Evolutionary conservation across 2,329 filamentous ascomycete genomes (phyloP).

Genomic region (Endothia cerciana): DNA sequence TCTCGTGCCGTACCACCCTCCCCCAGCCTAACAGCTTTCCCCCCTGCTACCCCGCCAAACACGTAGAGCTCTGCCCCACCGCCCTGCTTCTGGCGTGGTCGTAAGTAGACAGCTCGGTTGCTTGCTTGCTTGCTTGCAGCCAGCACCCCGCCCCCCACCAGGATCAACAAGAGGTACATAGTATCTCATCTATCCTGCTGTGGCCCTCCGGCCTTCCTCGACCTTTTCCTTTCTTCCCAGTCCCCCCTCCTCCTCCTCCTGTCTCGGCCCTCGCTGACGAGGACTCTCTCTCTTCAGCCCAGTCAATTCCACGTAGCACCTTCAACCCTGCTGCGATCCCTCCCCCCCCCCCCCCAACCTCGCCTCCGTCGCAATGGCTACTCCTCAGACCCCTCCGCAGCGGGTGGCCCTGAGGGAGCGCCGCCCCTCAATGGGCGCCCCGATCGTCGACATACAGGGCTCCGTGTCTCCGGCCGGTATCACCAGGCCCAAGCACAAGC

Average conservation of each 20-base stretch:
- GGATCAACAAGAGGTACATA: not conserved
- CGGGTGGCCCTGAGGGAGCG: constrained; percentile 68
- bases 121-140: not conserved
- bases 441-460: constrained; percentile 84
- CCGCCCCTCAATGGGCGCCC: constrained; percentile 78
- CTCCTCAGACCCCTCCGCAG: constrained; percentile 39
- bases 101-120: not conserved
- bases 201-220: not conserved
- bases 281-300: not conserved
- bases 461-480: constrained; percentile 85
- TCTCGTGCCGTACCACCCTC: not conserved
- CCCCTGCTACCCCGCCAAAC: constrained; percentile 18
- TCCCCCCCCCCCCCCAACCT: too few species aligned
- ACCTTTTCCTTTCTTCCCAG: not conserved
- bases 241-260: not conserved
- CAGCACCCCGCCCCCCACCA: not conserved
- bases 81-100: not conserved
- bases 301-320: not conserved
- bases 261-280: not conserved
- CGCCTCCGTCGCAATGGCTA: constrained; percentile 21
- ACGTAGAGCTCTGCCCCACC: constrained; percentile 1
- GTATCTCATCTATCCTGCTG: not conserved
- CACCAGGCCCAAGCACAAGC: constrained; percentile 90
- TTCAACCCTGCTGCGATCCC: not conserved
- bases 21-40: constrained; percentile 1